Conservation (phyloP, 345 rosid species). For the Eucalyptus cloeziana region DNA sequence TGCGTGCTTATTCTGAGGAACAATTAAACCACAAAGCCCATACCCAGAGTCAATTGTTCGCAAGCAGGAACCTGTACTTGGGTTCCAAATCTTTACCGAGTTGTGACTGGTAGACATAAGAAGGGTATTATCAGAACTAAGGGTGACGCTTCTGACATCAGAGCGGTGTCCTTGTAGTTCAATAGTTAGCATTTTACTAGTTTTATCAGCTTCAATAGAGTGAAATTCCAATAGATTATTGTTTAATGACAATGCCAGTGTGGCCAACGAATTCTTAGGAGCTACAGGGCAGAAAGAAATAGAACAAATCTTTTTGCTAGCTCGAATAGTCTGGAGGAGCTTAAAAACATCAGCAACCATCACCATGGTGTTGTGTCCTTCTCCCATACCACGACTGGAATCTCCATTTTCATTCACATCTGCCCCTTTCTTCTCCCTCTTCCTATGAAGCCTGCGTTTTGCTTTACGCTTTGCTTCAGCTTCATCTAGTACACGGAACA, state of each 20-base stretch:
- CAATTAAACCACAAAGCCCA: slow-evolving; percentile 85
- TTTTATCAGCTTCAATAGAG: slow-evolving; percentile 42
- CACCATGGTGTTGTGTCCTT: slow-evolving; percentile 11
- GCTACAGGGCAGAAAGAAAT: slow-evolving; percentile 62
- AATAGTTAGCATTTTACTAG: slow-evolving; percentile 45
- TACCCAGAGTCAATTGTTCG: slow-evolving; percentile 83
- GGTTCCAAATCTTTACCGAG: slow-evolving; percentile 90
- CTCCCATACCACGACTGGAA: slow-evolving; percentile 11
- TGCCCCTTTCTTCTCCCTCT: slow-evolving; percentile 75
- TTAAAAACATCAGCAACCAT: slow-evolving; percentile 72
- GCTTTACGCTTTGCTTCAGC: slow-evolving; percentile 81
- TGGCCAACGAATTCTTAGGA: slow-evolving; percentile 53
- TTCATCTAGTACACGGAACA: slow-evolving; percentile 61
- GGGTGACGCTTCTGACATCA: slow-evolving; percentile 85
- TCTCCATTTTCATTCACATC: slow-evolving; percentile 28
- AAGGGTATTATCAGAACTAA: slow-evolving; percentile 76
- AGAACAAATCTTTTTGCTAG: slow-evolving; percentile 73
- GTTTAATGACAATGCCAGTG: slow-evolving; percentile 78
- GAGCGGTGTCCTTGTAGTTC: slow-evolving; percentile 95
- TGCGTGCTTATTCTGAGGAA: slow-evolving; percentile 74
- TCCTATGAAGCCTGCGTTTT: slow-evolving; percentile 78
- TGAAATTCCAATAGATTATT: slow-evolving; percentile 77
- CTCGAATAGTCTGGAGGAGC: slow-evolving; percentile 67
- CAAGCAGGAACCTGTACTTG: slow-evolving; percentile 92
- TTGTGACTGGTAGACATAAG: slow-evolving; percentile 96